Base-by-base conservation (phyloP, 371 early-diverging fungal genomes). In the Rhizopus stolonifer region DNA sequence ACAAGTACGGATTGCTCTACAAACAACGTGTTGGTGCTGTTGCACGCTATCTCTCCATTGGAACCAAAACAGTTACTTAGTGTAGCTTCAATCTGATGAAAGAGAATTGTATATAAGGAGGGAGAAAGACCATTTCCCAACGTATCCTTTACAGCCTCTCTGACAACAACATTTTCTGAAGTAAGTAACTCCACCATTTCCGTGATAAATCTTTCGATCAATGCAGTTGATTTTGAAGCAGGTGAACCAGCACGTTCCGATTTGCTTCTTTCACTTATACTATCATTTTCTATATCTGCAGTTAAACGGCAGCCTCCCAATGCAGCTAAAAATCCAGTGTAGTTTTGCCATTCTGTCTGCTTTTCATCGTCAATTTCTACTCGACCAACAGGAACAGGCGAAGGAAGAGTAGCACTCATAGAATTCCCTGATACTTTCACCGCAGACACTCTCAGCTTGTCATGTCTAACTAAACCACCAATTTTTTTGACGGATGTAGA, bases 101-200 rank as follows among this genome's bases (percentile, higher is more conserved):
- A 87, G 21, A 95, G 77, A 49, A 87, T 82, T 53, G 83, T 81
- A 61, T 90, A 91, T 18, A 93, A 67, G 6, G 82, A 77, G 8
- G 87, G 82, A 46, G 83, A 85, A 14, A 94, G 72, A 56, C 94
- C 94, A 31, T 80, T 70, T 29, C 93, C 93, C 22, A 94, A 72
- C 1, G 89, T 84, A 48, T 94, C 92, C 54, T 89, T 90, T 24
- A 87, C 90, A n/a, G 79, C 82, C 71, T 95, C 94, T n/a, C 94
- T 82, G 29, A 93, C 79, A 53, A 88, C 75, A 6, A 85, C 84
- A 48, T 89, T 88, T 46, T 94, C 93, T 3, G 84, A 87, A 1
- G 88, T 84, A 40, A 93, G 65, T 38, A 94, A 77, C 44, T 89
- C 88, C 4, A 92, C 80, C 68, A 94, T 81, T 56, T 93, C 92